A percentile compares a stretch with the other conserved stretches of the same genome.
phyloP scores from a whole-genome alignment of 345 rosid genomes.

The Gynandropsis gynandra region DNA sequence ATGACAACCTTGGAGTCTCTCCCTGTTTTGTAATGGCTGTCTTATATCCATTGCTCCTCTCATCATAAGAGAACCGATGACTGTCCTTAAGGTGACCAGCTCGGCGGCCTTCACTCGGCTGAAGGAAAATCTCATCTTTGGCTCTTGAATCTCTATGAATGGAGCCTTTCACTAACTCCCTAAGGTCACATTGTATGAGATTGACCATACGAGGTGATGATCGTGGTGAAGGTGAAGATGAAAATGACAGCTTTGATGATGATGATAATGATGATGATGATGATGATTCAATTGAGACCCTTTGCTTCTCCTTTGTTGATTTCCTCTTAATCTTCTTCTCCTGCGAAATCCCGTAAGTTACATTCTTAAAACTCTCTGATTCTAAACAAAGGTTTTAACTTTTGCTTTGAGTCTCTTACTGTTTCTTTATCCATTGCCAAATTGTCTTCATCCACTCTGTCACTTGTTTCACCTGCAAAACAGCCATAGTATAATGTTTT shows the following conservation, averaged over 20 bases:
- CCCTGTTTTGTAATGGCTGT: slow-evolving; percentile 51
- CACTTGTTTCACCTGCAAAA: slow-evolving; percentile 43
- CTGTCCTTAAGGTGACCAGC: slow-evolving; percentile 36
- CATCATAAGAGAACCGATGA: slow-evolving; percentile 80
- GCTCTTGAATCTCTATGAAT: slow-evolving; percentile 54
- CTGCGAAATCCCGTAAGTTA: slow-evolving; percentile 42
- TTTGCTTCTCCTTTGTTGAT: slow-evolving; percentile 43
- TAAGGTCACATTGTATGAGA: slow-evolving; percentile 33
- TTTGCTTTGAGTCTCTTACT: slow-evolving; percentile 32
- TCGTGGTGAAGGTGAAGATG: slow-evolving; percentile 71
- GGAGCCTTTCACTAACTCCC: slow-evolving; percentile 53
- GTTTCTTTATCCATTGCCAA: slow-evolving; percentile 31
- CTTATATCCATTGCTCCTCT: slow-evolving; percentile 41
- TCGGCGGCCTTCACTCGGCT: slow-evolving; percentile 29
- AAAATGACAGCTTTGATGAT: slow-evolving; percentile 52
- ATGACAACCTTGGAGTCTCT: slow-evolving; percentile 77
- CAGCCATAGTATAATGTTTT: not conserved
- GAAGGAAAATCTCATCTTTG: slow-evolving; percentile 20
- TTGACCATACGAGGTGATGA: slow-evolving; percentile 37
- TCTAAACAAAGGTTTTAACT: too few relatives aligned
- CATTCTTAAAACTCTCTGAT: slow-evolving; percentile 2
- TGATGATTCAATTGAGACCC: slow-evolving; percentile 59
- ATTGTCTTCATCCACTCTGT: slow-evolving; percentile 28
- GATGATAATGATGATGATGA: too few relatives aligned
- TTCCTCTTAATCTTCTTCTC: slow-evolving; percentile 39